Base-by-base conservation (phyloP, 2,329 filamentous ascomycete genomes). In the Fusarium sp. region DNA sequence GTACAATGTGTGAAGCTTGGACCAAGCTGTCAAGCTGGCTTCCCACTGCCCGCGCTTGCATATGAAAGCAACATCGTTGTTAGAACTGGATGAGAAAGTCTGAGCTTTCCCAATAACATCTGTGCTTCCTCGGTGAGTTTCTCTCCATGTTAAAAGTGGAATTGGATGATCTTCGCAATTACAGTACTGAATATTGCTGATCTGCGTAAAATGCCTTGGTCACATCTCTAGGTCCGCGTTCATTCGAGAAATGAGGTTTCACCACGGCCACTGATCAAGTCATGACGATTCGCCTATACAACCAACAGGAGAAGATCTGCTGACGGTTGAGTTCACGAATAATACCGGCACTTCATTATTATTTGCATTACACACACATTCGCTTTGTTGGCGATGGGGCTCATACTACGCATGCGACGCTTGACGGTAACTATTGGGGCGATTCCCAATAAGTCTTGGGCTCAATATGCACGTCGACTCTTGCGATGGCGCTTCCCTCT, bases 1-100 rank as follows among this genome's bases (percentile, higher is more conserved):
- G 37, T 51, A 65, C 64, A 57, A 48, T 57, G 56, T 62, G 47
- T 58, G 66, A 43, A 75, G 73, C 73, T 75, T 67, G 72, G 72
- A 62, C 73, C 71, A 73, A 30, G 46, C 27, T 46, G 62, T 55
- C 56, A 71, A 56, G 51, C 46, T 41, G 46, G 65, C 52, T 55
- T 61, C 33, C 45, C 46, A 49, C 65, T 62, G 60, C 58, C 35
- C 55, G 54, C 47, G 62, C 44, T 46, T 53, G 55, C 59, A 62
- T 62, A 63, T 46, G 37, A 62, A 62, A 44, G 19, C 23, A 35
- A 41, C 32, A 40, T 27, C 23, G 37, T 32, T 50, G 33, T 50
- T 41, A 33, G 19, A 45, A 23, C 23, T 40, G 44, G 25, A 25
- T 25, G 25, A 20, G 27, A 14, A 30, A 54, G 30, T 33, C 22